Base-by-base conservation (phyloP, 192 early-diverging fungal species). In the Podochytrium sp. region DNA sequence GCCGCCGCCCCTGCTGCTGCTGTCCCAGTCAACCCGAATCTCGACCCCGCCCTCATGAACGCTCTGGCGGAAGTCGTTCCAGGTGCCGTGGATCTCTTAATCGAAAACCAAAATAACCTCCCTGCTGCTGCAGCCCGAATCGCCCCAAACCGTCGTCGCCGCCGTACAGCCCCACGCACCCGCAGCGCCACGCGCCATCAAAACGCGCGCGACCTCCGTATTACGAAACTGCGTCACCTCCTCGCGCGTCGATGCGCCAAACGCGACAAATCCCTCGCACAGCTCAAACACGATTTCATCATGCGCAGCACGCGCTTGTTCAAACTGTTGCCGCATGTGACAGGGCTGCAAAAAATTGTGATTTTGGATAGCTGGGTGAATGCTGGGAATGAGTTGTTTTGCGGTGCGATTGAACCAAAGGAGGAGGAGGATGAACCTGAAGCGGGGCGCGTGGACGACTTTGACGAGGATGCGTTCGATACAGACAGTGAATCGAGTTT, bases 341-440 rank as follows among this genome's bases (percentile, higher is more conserved):
- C 25, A 23, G 23, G 23, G 14, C 3, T 38, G 0, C 55, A 71
- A 37, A 57, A 59, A 25, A 39, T 71, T 40, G 52, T 71, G 3
- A 51, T 59, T 0, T 25, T 71, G 16, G 69, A 71, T 59, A 38
- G 32, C 3, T 71, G 69, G 69, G 40, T 60, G 3, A 71, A 56
- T 32, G 41, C 69, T 16, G 69, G 69, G 1, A 53, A 71, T 60
- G 40, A 59, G 32, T 12, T 71, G 27, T 71, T 71, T 60, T 71
- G 69, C 56, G 33, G 60, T 40, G 23, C 40, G 1, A 40, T 60
- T 57, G 69, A 60, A 25, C 34, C 16, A 12, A 40, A 71, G 18
- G 69, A 59, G 16, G 12, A 56, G 25, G 29, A 41, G 34, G 52
- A 57, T 37, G 69, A 59, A 20, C 27, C 27, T 23, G 59, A 61